These are phyloP conservation scores for Amborella trichopoda DNA, from an alignment of 164 flowering plant genomes.

Conservation along the genomic window DNA sequence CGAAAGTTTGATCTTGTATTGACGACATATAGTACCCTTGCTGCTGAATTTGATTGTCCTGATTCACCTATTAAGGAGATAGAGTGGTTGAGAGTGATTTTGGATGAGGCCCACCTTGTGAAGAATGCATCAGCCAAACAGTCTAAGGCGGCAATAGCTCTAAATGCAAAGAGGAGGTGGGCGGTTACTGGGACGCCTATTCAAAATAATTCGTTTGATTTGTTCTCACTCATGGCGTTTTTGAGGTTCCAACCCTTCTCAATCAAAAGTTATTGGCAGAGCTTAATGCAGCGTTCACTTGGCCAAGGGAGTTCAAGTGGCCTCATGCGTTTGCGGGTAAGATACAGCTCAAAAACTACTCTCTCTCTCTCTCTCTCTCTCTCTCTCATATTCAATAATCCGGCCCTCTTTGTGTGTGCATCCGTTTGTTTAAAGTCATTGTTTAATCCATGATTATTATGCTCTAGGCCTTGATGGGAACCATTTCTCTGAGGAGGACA, in stretches of 20 bases:
- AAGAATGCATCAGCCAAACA: conserved; percentile 59
- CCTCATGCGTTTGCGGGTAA: conserved; percentile 73
- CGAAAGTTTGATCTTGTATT: conserved; percentile 62
- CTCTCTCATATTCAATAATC: no score
- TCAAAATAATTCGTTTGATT: conserved; percentile 71
- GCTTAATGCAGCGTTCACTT: conserved; percentile 63
- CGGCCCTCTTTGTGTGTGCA: no score
- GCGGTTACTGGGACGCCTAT: conserved; percentile 91
- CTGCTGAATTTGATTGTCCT: conserved; percentile 22
- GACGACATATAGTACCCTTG: conserved; percentile 70
- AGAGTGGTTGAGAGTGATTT: conserved; percentile 76
- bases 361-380: background rate
- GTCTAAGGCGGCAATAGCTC: conserved; percentile 50
- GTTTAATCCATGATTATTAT: background rate
- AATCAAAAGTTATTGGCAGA: conserved; percentile 60
- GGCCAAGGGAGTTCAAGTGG: conserved; percentile 46
- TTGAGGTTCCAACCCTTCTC: conserved; percentile 87
- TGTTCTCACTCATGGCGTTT: conserved; percentile 82
- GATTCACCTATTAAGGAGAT: conserved; percentile 50
- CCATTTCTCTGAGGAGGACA: conserved; percentile 77
- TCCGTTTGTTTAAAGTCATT: background rate
- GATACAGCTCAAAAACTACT: background rate
- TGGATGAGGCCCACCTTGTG: conserved; percentile 89
- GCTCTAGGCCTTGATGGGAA: conserved; percentile 59
- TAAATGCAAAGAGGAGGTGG: conserved; percentile 72